Conservation (phyloP, 805 yeast species). For the Priceomyces medius region DNA sequence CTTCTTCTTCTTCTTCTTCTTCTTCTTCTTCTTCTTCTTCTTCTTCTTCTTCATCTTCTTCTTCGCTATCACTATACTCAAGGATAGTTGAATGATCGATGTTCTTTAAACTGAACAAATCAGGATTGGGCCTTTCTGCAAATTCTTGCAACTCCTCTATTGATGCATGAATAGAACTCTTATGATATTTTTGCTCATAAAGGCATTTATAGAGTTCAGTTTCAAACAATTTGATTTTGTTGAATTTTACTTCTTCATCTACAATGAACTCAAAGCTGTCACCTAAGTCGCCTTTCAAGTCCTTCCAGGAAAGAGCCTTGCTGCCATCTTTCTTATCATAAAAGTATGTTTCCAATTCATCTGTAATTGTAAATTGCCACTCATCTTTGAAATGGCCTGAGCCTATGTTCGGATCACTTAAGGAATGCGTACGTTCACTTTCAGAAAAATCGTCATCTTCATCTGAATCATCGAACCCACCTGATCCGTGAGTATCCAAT, state of each 20-base stretch:
- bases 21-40: constrained; percentile 22
- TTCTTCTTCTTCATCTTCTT: constrained; percentile 25
- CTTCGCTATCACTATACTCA: constrained; percentile 7
- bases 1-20: constrained; percentile 28
- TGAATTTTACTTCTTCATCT: constrained; percentile 54
- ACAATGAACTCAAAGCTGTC: constrained; percentile 81
- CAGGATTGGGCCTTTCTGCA: constrained; percentile 32
- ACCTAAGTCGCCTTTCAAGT: constrained; percentile 80
- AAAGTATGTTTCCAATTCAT: constrained; percentile 55
- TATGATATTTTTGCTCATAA: constrained; percentile 71
- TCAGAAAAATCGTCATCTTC: constrained; percentile 30
- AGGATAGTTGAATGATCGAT: constrained; percentile 13
- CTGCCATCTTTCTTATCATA: constrained; percentile 53
- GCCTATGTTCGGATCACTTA: constrained; percentile 25
- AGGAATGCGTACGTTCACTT: constrained; percentile 20
- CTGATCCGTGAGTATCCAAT: constrained; percentile 40
- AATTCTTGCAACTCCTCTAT: constrained; percentile 52
- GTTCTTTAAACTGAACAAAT: constrained; percentile 20
- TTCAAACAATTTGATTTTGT: constrained; percentile 62
- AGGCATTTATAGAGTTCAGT: constrained; percentile 62
- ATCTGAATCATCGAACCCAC: constrained; percentile 46
- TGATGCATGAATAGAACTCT: constrained; percentile 34
- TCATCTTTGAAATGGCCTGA: constrained; percentile 50
- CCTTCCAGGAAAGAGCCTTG: constrained; percentile 72
- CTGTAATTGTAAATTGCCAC: constrained; percentile 66